Percentiles rank a stretch among this genome's conserved stretches.
Evolutionary conservation across 805 yeast genomes (phyloP).

Genomic region (Lachancea dasiensis): DNA sequence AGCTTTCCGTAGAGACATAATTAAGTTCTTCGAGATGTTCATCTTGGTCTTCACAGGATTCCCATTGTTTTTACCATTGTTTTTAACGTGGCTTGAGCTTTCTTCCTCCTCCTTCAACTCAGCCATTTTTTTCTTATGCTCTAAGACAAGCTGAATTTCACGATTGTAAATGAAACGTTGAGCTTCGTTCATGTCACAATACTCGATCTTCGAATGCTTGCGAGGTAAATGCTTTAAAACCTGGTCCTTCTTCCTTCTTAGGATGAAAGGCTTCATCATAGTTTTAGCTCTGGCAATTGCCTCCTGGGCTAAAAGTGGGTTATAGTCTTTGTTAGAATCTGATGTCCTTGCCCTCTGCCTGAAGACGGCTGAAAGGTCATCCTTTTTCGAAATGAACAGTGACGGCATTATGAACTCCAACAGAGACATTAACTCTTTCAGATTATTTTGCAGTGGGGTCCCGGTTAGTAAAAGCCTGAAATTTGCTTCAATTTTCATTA

Average conservation of each 20-base stretch:
- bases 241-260: slow-evolving; percentile 87
- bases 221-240: slow-evolving; percentile 85
- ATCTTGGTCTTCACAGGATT: slow-evolving; percentile 32
- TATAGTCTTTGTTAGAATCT: slow-evolving; percentile 45
- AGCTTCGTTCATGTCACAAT: slow-evolving; percentile 53
- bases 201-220: slow-evolving; percentile 57
- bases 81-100: no score
- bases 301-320: slow-evolving; percentile 82
- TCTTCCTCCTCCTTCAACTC: slow-evolving; percentile 26
- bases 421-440: slow-evolving; percentile 83
- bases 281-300: slow-evolving; percentile 90
- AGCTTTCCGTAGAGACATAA: slow-evolving; percentile 89
- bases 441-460: slow-evolving; percentile 92
- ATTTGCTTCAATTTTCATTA: slow-evolving; percentile 78
- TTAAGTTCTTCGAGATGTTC: slow-evolving; percentile 47
- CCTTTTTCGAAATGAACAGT: slow-evolving; percentile 72
- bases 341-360: slow-evolving; percentile 79
- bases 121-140: slow-evolving; percentile 28
- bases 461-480: slow-evolving; percentile 89
- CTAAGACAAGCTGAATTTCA: slow-evolving; percentile 42
- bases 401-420: slow-evolving; percentile 86
- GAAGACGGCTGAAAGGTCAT: slow-evolving; percentile 75
- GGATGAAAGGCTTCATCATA: slow-evolving; percentile 97
- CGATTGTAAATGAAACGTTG: slow-evolving; percentile 58
- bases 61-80: slow-evolving; percentile 5